Base-by-base conservation (phyloP, 345 rosid species). In the Eutrema heterophyllum region DNA sequence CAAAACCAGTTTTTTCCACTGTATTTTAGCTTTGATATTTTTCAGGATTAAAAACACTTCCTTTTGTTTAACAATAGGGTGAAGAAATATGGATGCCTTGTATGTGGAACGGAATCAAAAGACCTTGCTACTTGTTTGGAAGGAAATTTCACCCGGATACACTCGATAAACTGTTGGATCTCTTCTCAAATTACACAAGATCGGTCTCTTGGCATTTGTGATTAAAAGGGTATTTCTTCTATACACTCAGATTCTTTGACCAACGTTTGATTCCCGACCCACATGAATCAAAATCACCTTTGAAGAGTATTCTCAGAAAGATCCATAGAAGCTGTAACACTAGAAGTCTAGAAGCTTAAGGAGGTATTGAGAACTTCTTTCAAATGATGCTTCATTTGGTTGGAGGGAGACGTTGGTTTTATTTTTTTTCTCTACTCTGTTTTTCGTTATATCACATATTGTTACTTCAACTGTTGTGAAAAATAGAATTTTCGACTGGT, bases 71-170 rank as follows among this genome's bases (percentile, higher is more conserved):
- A 48, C 70, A 30, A 70, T 79, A 94, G 98, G 88, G 77, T 75
- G 87, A 85, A 74, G 89, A 79, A 77, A 70, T 74, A 72, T 50
- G 82, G 52, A 84, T 75, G 75, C 85, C 90, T 21, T 96, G 98
- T 79, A 53, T 86, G n/a, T 92, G 99, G 99, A 96, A 96, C 50
- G 98, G 99, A 54, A 91, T 88, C 68, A 83, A 76, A 77, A 86
- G 96, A 53, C 98, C 99, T 1, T 96, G 99, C 48, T 88, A 89
- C 89, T 84, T 96, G 40, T 96, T 96, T 33, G 99, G 98, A 1
- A 83, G 99, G 82, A 96, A 92, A 78, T 96, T 96, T 76, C 77
- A 86, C 38, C 90, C 93, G 0, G 87, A 86, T 61, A 80, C 99
- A 7, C 82, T 90, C 3, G 90, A 96, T 73, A 84, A 78, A 54